A percentile compares a stretch with the other conserved stretches of the same genome.
These are phyloP conservation scores for Spirogloea muscicola DNA, from an alignment of 139 green algal species.

Conservation along the genomic window DNA sequence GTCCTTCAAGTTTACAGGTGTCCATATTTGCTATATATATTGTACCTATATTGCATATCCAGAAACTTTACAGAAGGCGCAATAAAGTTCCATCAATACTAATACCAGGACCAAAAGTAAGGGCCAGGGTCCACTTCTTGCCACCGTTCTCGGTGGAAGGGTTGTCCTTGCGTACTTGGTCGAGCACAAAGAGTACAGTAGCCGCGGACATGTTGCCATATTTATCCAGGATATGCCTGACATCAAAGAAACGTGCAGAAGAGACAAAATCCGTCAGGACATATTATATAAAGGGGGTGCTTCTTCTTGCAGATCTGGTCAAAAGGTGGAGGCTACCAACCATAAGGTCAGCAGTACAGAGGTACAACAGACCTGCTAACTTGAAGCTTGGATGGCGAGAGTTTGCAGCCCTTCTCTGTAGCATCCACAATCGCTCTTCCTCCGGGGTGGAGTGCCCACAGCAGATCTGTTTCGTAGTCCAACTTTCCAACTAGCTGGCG, in stretches of 20 bases:
- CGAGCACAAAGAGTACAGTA: constrained; percentile 34
- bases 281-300: background rate
- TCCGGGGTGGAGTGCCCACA: constrained; percentile 36
- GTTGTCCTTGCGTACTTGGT: constrained; percentile 31
- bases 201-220: constrained; percentile 21
- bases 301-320: background rate
- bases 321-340: background rate
- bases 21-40: too few relatives aligned
- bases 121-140: constrained; percentile 28
- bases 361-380: constrained; percentile 27
- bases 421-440: constrained; percentile 28
- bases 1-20: too few relatives aligned
- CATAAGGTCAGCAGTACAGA: background rate
- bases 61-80: too few relatives aligned
- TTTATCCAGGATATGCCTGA: constrained; percentile 18
- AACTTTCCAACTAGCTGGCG: constrained; percentile 9
- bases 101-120: constrained; percentile 28
- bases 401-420: constrained; percentile 20
- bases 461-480: constrained; percentile 21
- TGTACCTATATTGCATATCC: too few relatives aligned
- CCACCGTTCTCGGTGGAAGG: background rate
- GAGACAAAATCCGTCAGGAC: background rate
- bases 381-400: constrained; percentile 23
- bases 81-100: constrained; percentile 20
- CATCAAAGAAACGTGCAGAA: background rate